Base-by-base conservation (phyloP, 257 asterid genomes). In the Plantago major region DNA sequence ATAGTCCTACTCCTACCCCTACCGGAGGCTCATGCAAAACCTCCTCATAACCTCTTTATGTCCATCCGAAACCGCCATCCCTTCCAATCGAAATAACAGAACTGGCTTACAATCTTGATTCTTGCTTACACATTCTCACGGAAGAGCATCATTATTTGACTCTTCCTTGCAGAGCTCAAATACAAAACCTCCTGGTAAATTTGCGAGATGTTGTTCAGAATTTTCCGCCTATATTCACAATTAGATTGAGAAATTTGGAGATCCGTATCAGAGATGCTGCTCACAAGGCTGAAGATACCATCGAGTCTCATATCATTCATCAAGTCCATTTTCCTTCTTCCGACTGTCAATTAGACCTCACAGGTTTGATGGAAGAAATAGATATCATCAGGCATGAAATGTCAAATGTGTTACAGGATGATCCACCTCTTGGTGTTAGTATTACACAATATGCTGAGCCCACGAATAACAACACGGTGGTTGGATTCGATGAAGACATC, bases 81-180 rank as follows among this genome's bases (percentile, higher is more conserved):
- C n/a, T n/a, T n/a, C n/a, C n/a, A n/a, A n/a, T n/a, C n/a, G n/a
- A n/a, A n/a, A n/a, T n/a, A n/a, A n/a, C n/a, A n/a, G n/a, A n/a
- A n/a, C n/a, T 55, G 62, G 62, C 62, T 57, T 57, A 57, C 38
- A 47, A 46, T 15, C 9, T 57, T 15, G 45, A 33, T 33, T 57
- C 62, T 8, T 47, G 37, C 8, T 9, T 38, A 18, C 9, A 40
- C 7, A 57, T 40, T n/a, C 7, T 37, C 3, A 14, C 9, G n/a
- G 43, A 22, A 17, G 30, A 57, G 0, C 62, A 38, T 7, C 48
- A 40, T 5, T 47, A 57, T n/a, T 17, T 57, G 9, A 5, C 14
- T 1, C 14, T n/a, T 40, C 14, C 9, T 15, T 16, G 17, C 62
- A 38, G 17, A 57, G 5, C 11, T 8, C 62, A 57, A 10, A 15